Conservation (phyloP, 2,329 filamentous ascomycete genomes). For the Colletotrichum graminicola region DNA sequence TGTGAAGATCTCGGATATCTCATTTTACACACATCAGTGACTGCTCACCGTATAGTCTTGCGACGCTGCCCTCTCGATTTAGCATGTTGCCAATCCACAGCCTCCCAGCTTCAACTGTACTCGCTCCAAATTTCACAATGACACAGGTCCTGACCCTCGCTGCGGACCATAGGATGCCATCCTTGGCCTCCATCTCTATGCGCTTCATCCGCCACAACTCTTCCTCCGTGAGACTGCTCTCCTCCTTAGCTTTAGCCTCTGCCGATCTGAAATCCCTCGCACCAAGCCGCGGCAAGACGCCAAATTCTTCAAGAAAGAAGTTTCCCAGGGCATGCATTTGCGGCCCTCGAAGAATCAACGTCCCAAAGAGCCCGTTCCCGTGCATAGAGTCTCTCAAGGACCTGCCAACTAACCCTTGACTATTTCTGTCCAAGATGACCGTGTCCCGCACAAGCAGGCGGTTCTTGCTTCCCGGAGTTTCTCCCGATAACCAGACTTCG, state of each 20-base stretch:
- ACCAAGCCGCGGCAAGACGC: conserved; percentile 82
- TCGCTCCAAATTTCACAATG: conserved; percentile 90
- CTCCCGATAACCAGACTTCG: conserved; percentile 76
- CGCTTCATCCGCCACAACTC: conserved; percentile 68
- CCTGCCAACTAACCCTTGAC: conserved; percentile 52
- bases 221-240: conserved; percentile 53
- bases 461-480: conserved; percentile 51
- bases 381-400: conserved; percentile 75
- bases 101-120: conserved; percentile 83
- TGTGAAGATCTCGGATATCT: background rate
- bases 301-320: conserved; percentile 86
- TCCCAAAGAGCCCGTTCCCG: conserved; percentile 82
- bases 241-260: conserved; percentile 59
- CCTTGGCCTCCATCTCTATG: conserved; percentile 68
- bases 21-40: conserved; percentile 77
- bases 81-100: conserved; percentile 85
- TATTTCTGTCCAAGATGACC: conserved; percentile 75
- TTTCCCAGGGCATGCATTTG: conserved; percentile 73
- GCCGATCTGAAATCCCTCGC: conserved; percentile 78
- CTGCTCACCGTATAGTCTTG: conserved; percentile 80
- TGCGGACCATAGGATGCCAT: conserved; percentile 83
- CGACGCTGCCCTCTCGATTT: conserved; percentile 78
- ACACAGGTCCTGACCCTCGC: conserved; percentile 85
- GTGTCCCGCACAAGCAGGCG: conserved; percentile 88
- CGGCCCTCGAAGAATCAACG: conserved; percentile 83